Conservation (phyloP, 805 yeast genomes). For the Ogataea degrootiae region DNA sequence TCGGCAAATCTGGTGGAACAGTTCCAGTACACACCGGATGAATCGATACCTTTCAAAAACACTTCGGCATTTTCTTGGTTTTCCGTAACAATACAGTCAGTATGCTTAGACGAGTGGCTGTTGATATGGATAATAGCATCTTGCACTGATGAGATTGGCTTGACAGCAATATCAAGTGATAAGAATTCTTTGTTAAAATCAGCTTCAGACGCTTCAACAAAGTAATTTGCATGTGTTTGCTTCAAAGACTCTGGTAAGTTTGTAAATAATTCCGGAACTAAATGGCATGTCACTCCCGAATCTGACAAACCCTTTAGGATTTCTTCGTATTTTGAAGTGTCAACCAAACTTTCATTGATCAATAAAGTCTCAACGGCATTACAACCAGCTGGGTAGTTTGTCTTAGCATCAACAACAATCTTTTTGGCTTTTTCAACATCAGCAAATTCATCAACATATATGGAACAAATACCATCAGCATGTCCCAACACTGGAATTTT, state of each 20-base stretch:
- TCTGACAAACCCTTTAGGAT: constrained; percentile 40
- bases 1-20: constrained; percentile 97
- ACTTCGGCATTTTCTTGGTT: constrained; percentile 63
- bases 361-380: constrained; percentile 90
- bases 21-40: constrained; percentile 97
- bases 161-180: constrained; percentile 77
- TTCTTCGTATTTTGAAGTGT: constrained; percentile 11
- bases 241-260: constrained; percentile 16
- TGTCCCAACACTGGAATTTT: constrained; percentile 97
- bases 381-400: constrained; percentile 99
- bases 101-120: constrained; percentile 90
- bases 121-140: constrained; percentile 87
- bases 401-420: constrained; percentile 80
- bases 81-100: constrained; percentile 87
- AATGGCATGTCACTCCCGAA: constrained; percentile 71
- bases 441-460: constrained; percentile 74
- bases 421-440: constrained; percentile 72
- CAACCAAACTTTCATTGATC: constrained; percentile 42
- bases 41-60: constrained; percentile 82
- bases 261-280: constrained; percentile 47
- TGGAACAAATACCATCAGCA: constrained; percentile 96
- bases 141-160: constrained; percentile 49
- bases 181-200: constrained; percentile 84
- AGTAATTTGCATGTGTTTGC: constrained; percentile 20
- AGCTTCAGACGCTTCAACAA: constrained; percentile 48